phyloP scores from a whole-genome alignment of 1,284 basidiomycete species.

The Flammula alnicola region DNA sequence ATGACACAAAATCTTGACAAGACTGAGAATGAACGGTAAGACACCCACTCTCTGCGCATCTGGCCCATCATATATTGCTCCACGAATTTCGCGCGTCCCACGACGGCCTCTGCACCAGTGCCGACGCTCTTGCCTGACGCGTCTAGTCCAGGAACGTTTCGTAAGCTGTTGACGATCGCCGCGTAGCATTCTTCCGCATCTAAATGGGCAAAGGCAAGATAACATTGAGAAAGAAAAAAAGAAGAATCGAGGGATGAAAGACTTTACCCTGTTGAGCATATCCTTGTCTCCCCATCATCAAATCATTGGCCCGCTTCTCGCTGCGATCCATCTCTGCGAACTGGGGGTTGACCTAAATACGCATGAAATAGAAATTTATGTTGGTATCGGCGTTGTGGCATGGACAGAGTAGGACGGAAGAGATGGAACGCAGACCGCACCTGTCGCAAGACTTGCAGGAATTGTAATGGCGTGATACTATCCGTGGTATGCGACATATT shows the following conservation, averaged over 20 bases:
- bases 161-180: conserved; percentile 81
- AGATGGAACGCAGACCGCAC: conserved; percentile 47
- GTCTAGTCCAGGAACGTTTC: conserved; percentile 58
- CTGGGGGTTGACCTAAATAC: conserved; percentile 76
- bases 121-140: conserved; percentile 24
- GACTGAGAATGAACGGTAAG: conserved; percentile 2
- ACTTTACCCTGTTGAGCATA: conserved; percentile 91
- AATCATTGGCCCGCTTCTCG: conserved; percentile 29
- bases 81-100: conserved; percentile 62
- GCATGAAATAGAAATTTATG: conserved; percentile 30
- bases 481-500: conserved; percentile 81
- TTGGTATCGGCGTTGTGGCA: too few relatives aligned
- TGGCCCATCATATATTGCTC: conserved; percentile 87
- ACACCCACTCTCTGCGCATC: conserved; percentile 79
- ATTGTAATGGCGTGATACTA: conserved; percentile 74
- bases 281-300: conserved; percentile 40
- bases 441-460: conserved; percentile 75
- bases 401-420: too few relatives aligned
- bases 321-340: conserved; percentile 80
- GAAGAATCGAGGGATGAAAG: conserved; percentile 3
- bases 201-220: conserved; percentile 30
- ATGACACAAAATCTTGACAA: neutral
- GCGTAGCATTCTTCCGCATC: conserved; percentile 97
- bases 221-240: neutral
- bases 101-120: conserved; percentile 29